phyloP scores from a whole-genome alignment of 169 alveolate species.

The Toxoplasma gondii region DNA sequence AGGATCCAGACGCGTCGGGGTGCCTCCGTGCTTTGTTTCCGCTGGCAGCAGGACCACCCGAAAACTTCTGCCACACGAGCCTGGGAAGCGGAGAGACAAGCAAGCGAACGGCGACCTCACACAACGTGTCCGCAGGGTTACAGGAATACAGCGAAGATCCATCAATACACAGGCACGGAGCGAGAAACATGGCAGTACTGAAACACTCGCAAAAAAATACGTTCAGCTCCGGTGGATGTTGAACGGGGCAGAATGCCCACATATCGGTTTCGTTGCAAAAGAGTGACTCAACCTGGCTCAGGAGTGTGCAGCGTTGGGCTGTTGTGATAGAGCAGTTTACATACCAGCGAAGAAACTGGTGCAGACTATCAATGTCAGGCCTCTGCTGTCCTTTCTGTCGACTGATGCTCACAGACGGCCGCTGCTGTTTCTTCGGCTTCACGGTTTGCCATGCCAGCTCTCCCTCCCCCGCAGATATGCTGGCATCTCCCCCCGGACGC shows the following conservation, averaged over 20 bases:
- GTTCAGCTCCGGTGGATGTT: too few relatives aligned
- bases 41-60: neutral
- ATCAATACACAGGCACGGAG: too few relatives aligned
- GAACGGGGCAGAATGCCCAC: too few relatives aligned
- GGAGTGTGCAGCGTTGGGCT: too few relatives aligned
- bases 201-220: too few relatives aligned
- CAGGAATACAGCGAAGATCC: too few relatives aligned
- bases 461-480: neutral
- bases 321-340: neutral
- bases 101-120: too few relatives aligned
- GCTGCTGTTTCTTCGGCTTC: neutral
- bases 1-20: neutral
- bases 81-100: neutral
- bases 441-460: neutral
- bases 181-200: too few relatives aligned
- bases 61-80: conserved; percentile 3
- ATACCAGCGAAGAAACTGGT: neutral
- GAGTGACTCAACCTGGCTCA: too few relatives aligned
- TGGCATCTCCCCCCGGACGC: neutral
- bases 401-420: neutral
- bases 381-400: neutral
- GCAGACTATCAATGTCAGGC: neutral
- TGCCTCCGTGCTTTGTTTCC: neutral
- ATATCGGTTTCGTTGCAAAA: too few relatives aligned
- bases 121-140: too few relatives aligned